phyloP scores from a whole-genome alignment of 2,329 filamentous ascomycete species.

The Blastomyces percursus region DNA sequence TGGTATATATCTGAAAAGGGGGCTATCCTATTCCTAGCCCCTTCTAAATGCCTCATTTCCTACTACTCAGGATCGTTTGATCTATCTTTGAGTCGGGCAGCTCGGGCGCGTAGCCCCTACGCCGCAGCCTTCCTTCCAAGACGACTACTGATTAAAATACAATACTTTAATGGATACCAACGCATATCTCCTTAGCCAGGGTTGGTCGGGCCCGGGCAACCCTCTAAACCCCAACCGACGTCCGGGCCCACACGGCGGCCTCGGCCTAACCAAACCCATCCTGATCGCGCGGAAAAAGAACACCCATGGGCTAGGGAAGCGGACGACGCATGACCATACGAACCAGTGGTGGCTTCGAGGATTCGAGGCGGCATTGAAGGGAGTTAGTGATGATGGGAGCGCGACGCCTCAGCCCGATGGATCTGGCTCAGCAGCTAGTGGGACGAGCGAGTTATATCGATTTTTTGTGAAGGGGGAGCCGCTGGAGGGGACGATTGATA shows the following conservation, averaged over 20 bases:
- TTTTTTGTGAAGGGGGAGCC: conserved; percentile 75
- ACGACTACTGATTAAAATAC: not conserved
- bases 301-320: conserved; percentile 70
- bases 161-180: conserved; percentile 62
- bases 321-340: conserved; percentile 48
- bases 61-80: not conserved
- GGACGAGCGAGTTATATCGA: conserved; percentile 54
- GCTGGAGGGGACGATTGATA: conserved; percentile 54
- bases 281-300: conserved; percentile 74
- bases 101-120: not conserved
- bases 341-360: conserved; percentile 98
- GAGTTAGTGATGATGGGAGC: conserved; percentile 54
- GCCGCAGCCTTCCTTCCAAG: not conserved
- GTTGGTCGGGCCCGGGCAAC: conserved; percentile 82
- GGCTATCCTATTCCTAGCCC: not conserved
- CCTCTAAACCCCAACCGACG: conserved; percentile 60
- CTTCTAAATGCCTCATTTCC: not conserved
- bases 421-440: conserved; percentile 36
- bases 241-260: conserved; percentile 45
- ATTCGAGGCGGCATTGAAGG: conserved; percentile 81
- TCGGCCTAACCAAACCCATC: conserved; percentile 72
- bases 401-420: conserved; percentile 47
- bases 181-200: conserved; percentile 71
- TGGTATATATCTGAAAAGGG: not conserved
- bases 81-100: not conserved